Percentiles rank a stretch among this genome's conserved stretches.
phyloP scores from a whole-genome alignment of 164 flowering plant genomes.

The Piper longum region DNA sequence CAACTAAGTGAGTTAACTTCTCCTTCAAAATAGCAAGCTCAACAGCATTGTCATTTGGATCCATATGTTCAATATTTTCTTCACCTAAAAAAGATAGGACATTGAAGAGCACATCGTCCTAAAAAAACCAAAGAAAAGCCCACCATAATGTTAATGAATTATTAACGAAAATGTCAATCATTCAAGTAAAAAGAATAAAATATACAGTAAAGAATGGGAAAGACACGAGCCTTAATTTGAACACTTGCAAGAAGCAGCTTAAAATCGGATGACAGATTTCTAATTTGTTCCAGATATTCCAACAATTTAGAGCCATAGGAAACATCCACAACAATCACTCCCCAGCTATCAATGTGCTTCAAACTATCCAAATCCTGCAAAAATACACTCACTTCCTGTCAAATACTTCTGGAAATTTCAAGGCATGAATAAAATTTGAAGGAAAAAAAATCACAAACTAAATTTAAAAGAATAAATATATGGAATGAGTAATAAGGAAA shows the following conservation, averaged over 20 bases:
- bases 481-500: background rate
- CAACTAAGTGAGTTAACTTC: constrained; percentile 26
- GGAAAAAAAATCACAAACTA: background rate
- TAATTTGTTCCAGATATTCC: constrained; percentile 27
- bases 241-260: constrained; percentile 41
- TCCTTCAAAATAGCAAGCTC: constrained; percentile 26
- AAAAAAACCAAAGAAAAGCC: constrained; percentile 10
- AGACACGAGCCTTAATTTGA: constrained; percentile 34
- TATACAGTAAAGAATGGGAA: background rate
- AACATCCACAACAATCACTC: constrained; percentile 49
- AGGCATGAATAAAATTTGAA: background rate
- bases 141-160: no score
- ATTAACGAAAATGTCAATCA: background rate
- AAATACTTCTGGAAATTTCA: background rate
- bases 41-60: constrained; percentile 15
- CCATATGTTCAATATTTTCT: constrained; percentile 8
- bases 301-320: constrained; percentile 28
- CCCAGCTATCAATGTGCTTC: constrained; percentile 35
- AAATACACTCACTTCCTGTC: background rate
- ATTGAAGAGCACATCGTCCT: constrained; percentile 34
- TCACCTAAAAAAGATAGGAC: constrained; percentile 39
- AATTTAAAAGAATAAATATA: background rate
- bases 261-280: constrained; percentile 22
- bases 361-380: constrained; percentile 54
- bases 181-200: constrained; percentile 4